Evolutionary conservation across 768 basidiomycete genomes (phyloP).

Genomic region (Dacryopinax spathularia): DNA sequence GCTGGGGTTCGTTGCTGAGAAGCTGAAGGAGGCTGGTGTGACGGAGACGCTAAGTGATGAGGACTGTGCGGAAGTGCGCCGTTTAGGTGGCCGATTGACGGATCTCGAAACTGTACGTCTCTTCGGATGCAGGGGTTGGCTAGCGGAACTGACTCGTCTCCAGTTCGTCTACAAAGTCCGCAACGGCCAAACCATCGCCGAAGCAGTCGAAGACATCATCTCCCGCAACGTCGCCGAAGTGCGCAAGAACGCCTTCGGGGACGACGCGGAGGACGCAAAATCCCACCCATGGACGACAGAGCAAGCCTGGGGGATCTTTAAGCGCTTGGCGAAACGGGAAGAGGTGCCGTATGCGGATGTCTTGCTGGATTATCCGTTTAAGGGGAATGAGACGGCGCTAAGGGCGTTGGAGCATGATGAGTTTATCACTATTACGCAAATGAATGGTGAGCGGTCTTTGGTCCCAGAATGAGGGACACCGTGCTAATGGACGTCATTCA

Average conservation of each 20-base stretch:
- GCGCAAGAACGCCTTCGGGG: constrained; percentile 83
- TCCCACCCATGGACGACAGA: constrained; percentile 66
- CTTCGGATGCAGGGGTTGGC: neutral
- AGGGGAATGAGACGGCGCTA: constrained; percentile 70
- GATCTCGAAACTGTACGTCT: constrained; percentile 66
- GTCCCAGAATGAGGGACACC: neutral
- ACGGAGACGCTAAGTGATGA: constrained; percentile 38
- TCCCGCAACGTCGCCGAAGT: constrained; percentile 64
- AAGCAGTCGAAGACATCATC: constrained; percentile 85
- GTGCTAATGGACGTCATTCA: constrained; percentile 17
- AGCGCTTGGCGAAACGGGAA: constrained; percentile 49
- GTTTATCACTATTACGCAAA: constrained; percentile 62
- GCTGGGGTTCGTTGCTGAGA: constrained; percentile 65
- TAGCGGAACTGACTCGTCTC: neutral
- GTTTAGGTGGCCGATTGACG: constrained; percentile 79
- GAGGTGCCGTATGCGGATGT: constrained; percentile 74
- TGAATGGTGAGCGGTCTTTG: constrained; percentile 39
- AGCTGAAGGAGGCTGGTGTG: constrained; percentile 41
- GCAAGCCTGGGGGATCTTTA: constrained; percentile 77
- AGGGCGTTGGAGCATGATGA: constrained; percentile 80
- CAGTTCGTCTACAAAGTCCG: constrained; percentile 78
- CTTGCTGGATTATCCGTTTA: constrained; percentile 74
- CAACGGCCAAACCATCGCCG: constrained; percentile 52
- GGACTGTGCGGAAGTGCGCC: constrained; percentile 46
- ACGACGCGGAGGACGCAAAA: constrained; percentile 81